Evolutionary conservation across 148 eudicot genomes (phyloP).

Genomic region (Rhododendron molle): DNA sequence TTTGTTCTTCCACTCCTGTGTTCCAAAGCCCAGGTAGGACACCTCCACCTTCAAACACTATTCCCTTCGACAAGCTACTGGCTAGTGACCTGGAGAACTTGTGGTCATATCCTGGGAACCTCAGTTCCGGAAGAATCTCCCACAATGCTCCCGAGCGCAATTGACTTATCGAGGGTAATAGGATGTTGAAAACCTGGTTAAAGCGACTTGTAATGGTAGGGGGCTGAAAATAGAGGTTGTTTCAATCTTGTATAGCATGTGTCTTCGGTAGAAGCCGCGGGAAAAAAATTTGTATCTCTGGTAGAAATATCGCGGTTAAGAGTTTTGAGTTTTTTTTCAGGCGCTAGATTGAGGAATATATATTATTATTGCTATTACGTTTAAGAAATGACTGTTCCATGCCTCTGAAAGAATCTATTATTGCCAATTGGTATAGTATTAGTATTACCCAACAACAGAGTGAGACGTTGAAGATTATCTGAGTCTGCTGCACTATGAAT

Average conservation of each 20-base stretch:
- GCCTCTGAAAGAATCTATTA: not conserved
- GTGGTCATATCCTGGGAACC: constrained; percentile 49
- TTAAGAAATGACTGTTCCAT: not conserved
- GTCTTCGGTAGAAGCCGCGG: not conserved
- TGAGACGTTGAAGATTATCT: constrained; percentile 1
- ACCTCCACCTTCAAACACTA: constrained; percentile 27
- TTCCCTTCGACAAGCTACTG: constrained; percentile 25
- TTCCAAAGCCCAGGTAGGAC: constrained; percentile 59
- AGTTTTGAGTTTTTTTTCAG: not conserved
- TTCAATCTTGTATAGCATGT: constrained; percentile 5
- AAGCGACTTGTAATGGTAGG: not conserved
- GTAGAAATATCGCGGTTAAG: not conserved
- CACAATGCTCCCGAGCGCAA: constrained; percentile 57
- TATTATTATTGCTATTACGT: not conserved
- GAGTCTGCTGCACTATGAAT: not conserved
- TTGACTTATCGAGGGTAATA: not conserved
- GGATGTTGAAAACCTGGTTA: not conserved
- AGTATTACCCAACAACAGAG: not conserved
- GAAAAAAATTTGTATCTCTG: not conserved
- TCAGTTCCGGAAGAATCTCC: constrained; percentile 38
- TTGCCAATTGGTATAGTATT: not conserved
- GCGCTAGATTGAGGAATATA: not conserved
- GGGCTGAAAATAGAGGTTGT: not conserved
- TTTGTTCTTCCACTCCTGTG: constrained; percentile 68
- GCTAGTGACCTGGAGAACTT: constrained; percentile 41